Base-by-base conservation (phyloP, 2,329 filamentous ascomycete species). In the Epichloe scottii region DNA sequence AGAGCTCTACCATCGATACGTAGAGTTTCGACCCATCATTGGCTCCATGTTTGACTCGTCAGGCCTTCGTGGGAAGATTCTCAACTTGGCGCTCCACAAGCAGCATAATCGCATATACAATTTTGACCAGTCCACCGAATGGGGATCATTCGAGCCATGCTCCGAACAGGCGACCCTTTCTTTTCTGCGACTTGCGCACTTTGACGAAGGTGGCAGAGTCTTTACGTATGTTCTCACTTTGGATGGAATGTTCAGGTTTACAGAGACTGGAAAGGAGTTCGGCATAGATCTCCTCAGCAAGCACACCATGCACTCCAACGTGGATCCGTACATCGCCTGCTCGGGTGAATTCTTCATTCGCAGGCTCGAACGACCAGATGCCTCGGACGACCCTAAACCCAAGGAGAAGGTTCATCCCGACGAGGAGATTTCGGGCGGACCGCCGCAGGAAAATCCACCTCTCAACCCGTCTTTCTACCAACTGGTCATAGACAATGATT, bases 241-340 rank as follows among this genome's bases (percentile, higher is more conserved):
- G 6, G 91, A 97, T 62, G 86, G 85, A 5, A 75, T 91, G 49
- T 79, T 94, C 62, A 84, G 89, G 44, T 96, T 96, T 68, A 96
- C 91, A 1, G 91, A 96, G 67, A 97, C 91, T 0, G 91, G 91
- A 33, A 93, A 93, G 60, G 90, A 96, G 61, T 96, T 96, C 53
- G 89, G 90, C 49, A 89, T 97, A 60, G 91, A 96, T 68, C 74
- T 96, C 66, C 70, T 97, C 60, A 89, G 84, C 66, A 97, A 97
- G 66, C 91, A 97, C 67, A 95, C 89, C 40, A 95, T 97, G 89
- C 91, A 97, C 70, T 91, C 87, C 57, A 84, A 96, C 65, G 90
- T 95, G 1, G 86, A 83, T 37, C 85, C 87, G 2, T 95, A 95
- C 65, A 88, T 96, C 56, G 91, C 90, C 21, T 96, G 84, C 63